Conservation (phyloP, 2,329 filamentous ascomycete genomes). For the Colletotrichum australisinense region DNA sequence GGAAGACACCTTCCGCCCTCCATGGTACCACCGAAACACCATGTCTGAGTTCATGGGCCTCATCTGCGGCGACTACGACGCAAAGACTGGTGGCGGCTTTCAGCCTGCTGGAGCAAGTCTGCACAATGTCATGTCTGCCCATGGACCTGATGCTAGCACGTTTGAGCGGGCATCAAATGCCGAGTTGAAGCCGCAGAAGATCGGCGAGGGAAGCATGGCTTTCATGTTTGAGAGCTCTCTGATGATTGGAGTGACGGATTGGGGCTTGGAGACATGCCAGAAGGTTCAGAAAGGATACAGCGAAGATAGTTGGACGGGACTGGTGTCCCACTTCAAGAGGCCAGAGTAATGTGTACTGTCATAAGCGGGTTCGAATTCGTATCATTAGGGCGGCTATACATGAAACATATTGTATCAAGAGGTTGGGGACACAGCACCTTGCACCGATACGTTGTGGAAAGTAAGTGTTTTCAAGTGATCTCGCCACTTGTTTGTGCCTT, state of each 20-base stretch:
- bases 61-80: slow-evolving; percentile 58
- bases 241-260: slow-evolving; percentile 67
- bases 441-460: rapidly evolving
- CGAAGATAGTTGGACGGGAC: slow-evolving; percentile 67
- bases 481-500: too few relatives aligned
- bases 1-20: slow-evolving; percentile 67
- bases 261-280: slow-evolving; percentile 57
- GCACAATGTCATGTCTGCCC: slow-evolving; percentile 71
- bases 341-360: neutral
- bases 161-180: slow-evolving; percentile 59
- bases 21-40: slow-evolving; percentile 67
- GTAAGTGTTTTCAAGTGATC: too few relatives aligned
- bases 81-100: slow-evolving; percentile 57
- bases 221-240: slow-evolving; percentile 63
- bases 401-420: neutral
- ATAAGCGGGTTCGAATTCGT: neutral
- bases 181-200: slow-evolving; percentile 54
- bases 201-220: slow-evolving; percentile 58
- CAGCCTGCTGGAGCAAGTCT: slow-evolving; percentile 55
- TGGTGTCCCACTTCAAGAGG: slow-evolving; percentile 37
- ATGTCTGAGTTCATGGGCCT: slow-evolving; percentile 62
- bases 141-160: slow-evolving; percentile 58
- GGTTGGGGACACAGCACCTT: rapidly evolving
- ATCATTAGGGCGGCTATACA: neutral
- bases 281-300: slow-evolving; percentile 65